phyloP scores from a whole-genome alignment of 352 stramenopile species.

The Plasmopara muralis region DNA sequence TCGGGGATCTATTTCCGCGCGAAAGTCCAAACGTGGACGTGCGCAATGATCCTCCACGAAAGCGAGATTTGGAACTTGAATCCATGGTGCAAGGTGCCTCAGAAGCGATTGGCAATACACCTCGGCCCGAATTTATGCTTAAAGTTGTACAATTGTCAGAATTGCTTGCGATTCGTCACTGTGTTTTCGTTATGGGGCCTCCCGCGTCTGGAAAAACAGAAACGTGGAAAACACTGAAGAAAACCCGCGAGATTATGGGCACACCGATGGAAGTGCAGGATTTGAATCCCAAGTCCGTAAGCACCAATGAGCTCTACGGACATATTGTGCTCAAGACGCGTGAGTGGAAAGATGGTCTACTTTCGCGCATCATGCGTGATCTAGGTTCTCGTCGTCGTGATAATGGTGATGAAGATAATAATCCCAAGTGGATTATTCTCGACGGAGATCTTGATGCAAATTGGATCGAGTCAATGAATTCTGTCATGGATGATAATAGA shows the following conservation, averaged over 20 bases:
- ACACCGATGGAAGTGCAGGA: conserved; percentile 88
- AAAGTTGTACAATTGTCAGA: conserved; percentile 95
- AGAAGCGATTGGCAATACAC: conserved; percentile 76
- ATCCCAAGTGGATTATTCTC: conserved; percentile 96
- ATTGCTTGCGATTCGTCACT: conserved; percentile 92
- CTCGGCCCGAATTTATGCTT: conserved; percentile 82
- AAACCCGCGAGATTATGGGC: conserved; percentile 84
- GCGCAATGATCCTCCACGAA: conserved; percentile 87
- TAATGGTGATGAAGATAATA: conserved; percentile 84
- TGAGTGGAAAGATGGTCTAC: conserved; percentile 94
- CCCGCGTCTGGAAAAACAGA: conserved; percentile 92
- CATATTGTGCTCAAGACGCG: conserved; percentile 93
- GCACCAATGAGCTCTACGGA: conserved; percentile 94
- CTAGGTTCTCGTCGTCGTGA: conserved; percentile 87
- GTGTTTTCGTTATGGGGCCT: conserved; percentile 95
- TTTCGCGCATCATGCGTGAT: conserved; percentile 95
- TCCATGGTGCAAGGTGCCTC: conserved; percentile 79
- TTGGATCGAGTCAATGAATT: conserved; percentile 98
- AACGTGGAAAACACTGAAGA: conserved; percentile 91
- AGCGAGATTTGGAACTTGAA: conserved; percentile 90
- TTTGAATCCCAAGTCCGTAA: conserved; percentile 95
- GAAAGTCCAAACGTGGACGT: conserved; percentile 80
- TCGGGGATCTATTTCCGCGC: conserved; percentile 92
- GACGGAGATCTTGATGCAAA: conserved; percentile 97
- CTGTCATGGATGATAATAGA: conserved; percentile 95